phyloP scores from a whole-genome alignment of 176 grass and related monocot species.

The Oropetium thomaeum region DNA sequence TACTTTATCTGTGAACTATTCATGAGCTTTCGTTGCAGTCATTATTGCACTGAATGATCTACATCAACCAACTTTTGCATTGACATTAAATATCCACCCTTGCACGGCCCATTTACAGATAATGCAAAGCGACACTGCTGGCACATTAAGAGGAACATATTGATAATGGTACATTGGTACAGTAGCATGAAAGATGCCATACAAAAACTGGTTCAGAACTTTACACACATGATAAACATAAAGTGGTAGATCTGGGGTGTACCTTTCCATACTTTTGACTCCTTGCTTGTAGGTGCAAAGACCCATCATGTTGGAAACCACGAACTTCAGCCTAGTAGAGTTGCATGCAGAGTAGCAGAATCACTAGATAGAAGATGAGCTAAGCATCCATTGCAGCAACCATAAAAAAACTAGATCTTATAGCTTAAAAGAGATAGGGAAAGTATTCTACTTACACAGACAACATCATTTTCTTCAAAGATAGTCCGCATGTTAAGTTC shows the following conservation, averaged over 20 bases:
- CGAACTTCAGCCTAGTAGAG: constrained; percentile 85
- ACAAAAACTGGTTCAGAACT: not conserved
- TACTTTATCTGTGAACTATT: not conserved
- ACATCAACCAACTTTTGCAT: not conserved
- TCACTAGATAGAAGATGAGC: constrained; percentile 5
- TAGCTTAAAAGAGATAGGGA: not conserved
- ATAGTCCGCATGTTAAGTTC: constrained; percentile 94
- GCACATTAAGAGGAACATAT: constrained; percentile 1
- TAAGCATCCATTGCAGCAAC: not conserved
- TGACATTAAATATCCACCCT: not conserved
- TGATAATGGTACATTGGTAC: not conserved
- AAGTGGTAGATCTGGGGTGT: constrained; percentile 3
- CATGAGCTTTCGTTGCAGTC: constrained; percentile 2
- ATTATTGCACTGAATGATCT: constrained; percentile 21
- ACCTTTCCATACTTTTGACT: constrained; percentile 99
- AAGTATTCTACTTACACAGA: constrained; percentile 77
- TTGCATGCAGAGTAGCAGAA: constrained; percentile 13
- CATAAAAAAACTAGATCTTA: not conserved
- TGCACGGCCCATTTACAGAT: not conserved
- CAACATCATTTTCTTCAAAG: constrained; percentile 97
- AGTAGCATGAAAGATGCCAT: not conserved
- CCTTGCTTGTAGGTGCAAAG: constrained; percentile 92
- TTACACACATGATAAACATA: not conserved
- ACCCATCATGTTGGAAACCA: constrained; percentile 93
- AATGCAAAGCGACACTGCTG: not conserved